phyloP scores from a whole-genome alignment of 31 red algal genomes.

The Bonnemaisonia californica region DNA sequence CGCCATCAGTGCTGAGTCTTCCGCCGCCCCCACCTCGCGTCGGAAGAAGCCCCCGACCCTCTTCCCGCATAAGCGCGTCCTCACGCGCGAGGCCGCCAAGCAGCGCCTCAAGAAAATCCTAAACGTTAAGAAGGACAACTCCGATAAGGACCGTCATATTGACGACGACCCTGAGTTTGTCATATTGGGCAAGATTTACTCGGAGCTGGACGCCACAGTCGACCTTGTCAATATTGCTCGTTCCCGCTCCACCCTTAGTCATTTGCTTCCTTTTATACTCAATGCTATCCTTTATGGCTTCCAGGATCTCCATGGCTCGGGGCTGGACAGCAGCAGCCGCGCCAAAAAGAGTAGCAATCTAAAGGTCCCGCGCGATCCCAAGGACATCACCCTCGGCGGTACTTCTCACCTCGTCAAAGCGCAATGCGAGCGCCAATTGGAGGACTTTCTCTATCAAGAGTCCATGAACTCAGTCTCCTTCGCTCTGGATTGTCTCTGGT shows the following conservation, averaged over 20 bases:
- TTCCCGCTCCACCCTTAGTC: constrained; percentile 53
- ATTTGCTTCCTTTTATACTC: constrained; percentile 89
- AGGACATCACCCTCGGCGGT: constrained; percentile 50
- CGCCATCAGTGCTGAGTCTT: constrained; percentile 32
- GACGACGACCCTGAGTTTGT: constrained; percentile 83
- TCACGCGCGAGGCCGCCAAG: constrained; percentile 74
- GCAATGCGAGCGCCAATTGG: constrained; percentile 78
- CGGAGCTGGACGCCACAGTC: constrained; percentile 64
- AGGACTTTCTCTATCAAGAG: constrained; percentile 77
- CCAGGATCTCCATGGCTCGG: constrained; percentile 39
- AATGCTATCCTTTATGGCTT: constrained; percentile 92
- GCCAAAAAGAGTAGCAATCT: constrained; percentile 45
- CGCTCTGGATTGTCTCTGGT: constrained; percentile 90
- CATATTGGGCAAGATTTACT: constrained; percentile 87
- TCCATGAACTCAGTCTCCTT: constrained; percentile 81
- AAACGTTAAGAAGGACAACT: constrained; percentile 39
- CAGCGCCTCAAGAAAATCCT: constrained; percentile 67
- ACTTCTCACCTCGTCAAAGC: constrained; percentile 71
- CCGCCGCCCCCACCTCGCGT: constrained; percentile 22
- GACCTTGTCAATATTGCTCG: constrained; percentile 64
- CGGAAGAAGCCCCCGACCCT: constrained; percentile 23
- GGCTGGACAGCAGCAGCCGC: constrained; percentile 37
- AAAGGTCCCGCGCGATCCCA: constrained; percentile 42
- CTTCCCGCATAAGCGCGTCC: constrained; percentile 65
- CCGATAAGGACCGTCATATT: constrained; percentile 50